A percentile compares a stretch with the other conserved stretches of the same genome.
These are phyloP conservation scores for Pseudocercospora cruenta DNA, from an alignment of 2,329 filamentous ascomycete genomes.

Conservation along the genomic window DNA sequence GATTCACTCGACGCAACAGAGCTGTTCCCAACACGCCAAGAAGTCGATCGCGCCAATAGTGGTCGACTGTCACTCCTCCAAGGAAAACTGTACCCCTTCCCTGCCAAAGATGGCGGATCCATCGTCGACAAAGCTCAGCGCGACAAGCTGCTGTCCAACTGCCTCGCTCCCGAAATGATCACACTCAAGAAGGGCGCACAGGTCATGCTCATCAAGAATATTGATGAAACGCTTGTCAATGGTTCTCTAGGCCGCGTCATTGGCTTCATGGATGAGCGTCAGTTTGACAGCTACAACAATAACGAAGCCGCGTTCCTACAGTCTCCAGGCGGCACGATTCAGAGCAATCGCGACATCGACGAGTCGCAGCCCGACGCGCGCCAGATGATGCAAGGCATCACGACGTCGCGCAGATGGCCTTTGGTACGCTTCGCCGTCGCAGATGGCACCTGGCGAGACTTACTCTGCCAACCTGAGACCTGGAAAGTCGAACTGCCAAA, in stretches of 20 bases:
- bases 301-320: constrained; percentile 32
- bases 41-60: constrained; percentile 86
- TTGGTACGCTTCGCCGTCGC: constrained; percentile 81
- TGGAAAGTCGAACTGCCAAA: constrained; percentile 99
- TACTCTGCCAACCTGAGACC: constrained; percentile 82
- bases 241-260: constrained; percentile 87
- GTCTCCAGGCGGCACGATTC: constrained; percentile 39
- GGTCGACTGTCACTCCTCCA: constrained; percentile 71
- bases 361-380: constrained; percentile 31
- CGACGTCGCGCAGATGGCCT: constrained; percentile 68
- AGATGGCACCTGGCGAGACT: constrained; percentile 73
- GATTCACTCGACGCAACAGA: constrained; percentile 84
- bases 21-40: constrained; percentile 84
- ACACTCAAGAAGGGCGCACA: constrained; percentile 89
- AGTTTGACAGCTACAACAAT: constrained; percentile 39
- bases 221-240: constrained; percentile 92
- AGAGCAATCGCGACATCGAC: constrained; percentile 30
- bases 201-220: constrained; percentile 99
- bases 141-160: constrained; percentile 80
- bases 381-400: constrained; percentile 59
- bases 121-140: constrained; percentile 64
- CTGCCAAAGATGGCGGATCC: constrained; percentile 50
- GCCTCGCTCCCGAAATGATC: constrained; percentile 86
- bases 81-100: constrained; percentile 69
- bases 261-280: constrained; percentile 73